Percentiles rank a stretch among this genome's conserved stretches.
These are phyloP conservation scores for Kwoniella pini DNA, from an alignment of 768 basidiomycete species.

Conservation along the genomic window DNA sequence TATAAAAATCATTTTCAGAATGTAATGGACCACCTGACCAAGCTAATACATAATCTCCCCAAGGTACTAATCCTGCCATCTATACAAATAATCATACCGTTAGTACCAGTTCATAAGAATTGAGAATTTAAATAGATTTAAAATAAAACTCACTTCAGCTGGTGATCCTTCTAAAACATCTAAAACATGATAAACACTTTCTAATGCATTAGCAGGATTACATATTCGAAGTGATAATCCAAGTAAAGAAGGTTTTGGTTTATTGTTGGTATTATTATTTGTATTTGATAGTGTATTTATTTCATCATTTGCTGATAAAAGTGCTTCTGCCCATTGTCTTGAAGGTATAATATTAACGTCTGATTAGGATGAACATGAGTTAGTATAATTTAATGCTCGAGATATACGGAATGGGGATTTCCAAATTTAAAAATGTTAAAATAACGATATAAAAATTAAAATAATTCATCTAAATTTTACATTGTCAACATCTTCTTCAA, in stretches of 20 bases:
- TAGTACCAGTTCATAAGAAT: too few species aligned
- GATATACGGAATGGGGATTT: too few species aligned
- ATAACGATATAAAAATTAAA: too few species aligned
- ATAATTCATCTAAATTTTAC: too few species aligned
- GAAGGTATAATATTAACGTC: slow-evolving; percentile 85
- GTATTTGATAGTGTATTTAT: neutral
- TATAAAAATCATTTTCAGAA: slow-evolving; percentile 94
- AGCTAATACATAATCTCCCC: slow-evolving; percentile 74
- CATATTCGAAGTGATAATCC: slow-evolving; percentile 93
- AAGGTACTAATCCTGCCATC: slow-evolving; percentile 70
- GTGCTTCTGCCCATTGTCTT: slow-evolving; percentile 66
- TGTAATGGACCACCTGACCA: slow-evolving; percentile 92
- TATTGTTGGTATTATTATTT: neutral
- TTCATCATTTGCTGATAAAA: slow-evolving; percentile 54
- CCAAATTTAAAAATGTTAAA: too few species aligned
- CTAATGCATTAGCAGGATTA: slow-evolving; percentile 79
- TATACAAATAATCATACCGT: too few species aligned
- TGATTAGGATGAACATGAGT: slow-evolving; percentile 49
- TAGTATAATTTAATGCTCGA: neutral
- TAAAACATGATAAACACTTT: slow-evolving; percentile 97
- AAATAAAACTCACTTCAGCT: slow-evolving; percentile 66
- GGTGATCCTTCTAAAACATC: slow-evolving; percentile 96
- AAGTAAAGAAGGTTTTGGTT: slow-evolving; percentile 78
- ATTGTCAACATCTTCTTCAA: too few species aligned
- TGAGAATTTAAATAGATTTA: too few species aligned